Conservation (phyloP, 1,139 yeast genomes). For the Scheffersomyces illinoinensis region DNA sequence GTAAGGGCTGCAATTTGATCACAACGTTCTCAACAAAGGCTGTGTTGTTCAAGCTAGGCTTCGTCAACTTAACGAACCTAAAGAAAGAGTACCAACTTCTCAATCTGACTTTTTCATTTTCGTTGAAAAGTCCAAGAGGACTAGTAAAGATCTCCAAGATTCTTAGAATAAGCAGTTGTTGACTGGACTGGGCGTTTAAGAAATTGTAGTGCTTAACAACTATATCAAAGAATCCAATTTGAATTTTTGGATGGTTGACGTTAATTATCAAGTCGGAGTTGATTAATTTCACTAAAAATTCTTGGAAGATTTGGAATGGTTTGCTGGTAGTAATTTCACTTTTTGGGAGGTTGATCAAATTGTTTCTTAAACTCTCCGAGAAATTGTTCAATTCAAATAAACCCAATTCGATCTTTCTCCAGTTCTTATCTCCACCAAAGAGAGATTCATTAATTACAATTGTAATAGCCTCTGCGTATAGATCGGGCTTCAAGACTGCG, state of each 20-base stretch:
- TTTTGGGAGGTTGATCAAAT: slow-evolving; percentile 67
- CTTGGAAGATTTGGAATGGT: slow-evolving; percentile 60
- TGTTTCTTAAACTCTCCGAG: slow-evolving; percentile 78
- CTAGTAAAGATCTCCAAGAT: slow-evolving; percentile 79
- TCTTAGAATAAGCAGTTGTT: slow-evolving; percentile 56
- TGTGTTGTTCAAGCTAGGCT: slow-evolving; percentile 54
- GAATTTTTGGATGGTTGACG: slow-evolving; percentile 75
- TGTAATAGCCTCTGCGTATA: slow-evolving; percentile 72
- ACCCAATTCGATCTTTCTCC: slow-evolving; percentile 89
- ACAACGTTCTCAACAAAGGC: slow-evolving; percentile 38
- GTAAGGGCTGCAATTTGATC: slow-evolving; percentile 47
- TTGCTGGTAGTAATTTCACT: slow-evolving; percentile 60
- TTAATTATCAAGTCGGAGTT: slow-evolving; percentile 52
- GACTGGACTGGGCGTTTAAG: slow-evolving; percentile 49
- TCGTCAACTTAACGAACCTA: slow-evolving; percentile 76
- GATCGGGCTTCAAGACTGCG: slow-evolving; percentile 70
- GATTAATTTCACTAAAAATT: slow-evolving; percentile 65
- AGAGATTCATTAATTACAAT: slow-evolving; percentile 63
- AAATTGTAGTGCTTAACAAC: slow-evolving; percentile 77
- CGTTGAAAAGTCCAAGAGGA: slow-evolving; percentile 77
- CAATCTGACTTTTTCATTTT: slow-evolving; percentile 68
- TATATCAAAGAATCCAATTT: slow-evolving; percentile 78
- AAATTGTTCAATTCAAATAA: slow-evolving; percentile 75
- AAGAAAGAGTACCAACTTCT: slow-evolving; percentile 91
- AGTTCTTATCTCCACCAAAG: slow-evolving; percentile 44